Percentiles rank a stretch among this genome's conserved stretches.
phyloP scores from a whole-genome alignment of 2,329 filamentous ascomycete species.

The Fusarium torulosum region DNA sequence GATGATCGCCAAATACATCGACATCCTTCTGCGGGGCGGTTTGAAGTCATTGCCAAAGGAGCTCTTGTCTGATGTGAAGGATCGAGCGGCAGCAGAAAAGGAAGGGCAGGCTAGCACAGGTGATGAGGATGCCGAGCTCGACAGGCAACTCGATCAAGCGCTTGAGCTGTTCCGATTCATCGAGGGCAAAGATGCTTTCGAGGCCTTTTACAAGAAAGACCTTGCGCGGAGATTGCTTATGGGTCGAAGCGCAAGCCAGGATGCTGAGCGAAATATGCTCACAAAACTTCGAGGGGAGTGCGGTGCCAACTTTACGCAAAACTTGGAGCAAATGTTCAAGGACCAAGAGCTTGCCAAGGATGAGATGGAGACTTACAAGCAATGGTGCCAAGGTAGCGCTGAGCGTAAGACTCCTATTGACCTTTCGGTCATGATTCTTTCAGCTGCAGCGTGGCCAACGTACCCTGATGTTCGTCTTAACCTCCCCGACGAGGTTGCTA shows the following conservation, averaged over 20 bases:
- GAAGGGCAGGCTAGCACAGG: conserved; percentile 75
- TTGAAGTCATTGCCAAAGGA: conserved; percentile 83
- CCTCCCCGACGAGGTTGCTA: conserved; percentile 79
- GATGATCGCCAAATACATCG: conserved; percentile 98
- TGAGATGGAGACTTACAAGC: conserved; percentile 91
- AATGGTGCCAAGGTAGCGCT: conserved; percentile 67
- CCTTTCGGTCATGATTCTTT: conserved; percentile 89
- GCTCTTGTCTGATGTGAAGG: conserved; percentile 72
- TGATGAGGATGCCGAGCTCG: conserved; percentile 92
- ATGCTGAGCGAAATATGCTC: conserved; percentile 96
- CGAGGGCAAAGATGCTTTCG: conserved; percentile 96
- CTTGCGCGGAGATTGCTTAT: conserved; percentile 90
- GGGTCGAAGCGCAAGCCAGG: conserved; percentile 91
- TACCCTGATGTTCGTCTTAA: conserved; percentile 81
- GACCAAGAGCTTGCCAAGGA: conserved; percentile 94
- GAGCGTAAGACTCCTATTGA: conserved; percentile 65
- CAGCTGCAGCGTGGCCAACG: conserved; percentile 90
- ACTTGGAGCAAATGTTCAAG: conserved; percentile 99
- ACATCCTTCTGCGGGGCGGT: conserved; percentile 87
- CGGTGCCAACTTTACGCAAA: conserved; percentile 93
- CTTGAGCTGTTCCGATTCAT: conserved; percentile 97
- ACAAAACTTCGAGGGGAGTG: conserved; percentile 92
- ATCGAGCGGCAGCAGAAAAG: conserved; percentile 68
- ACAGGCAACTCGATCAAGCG: conserved; percentile 90
- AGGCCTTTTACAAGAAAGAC: conserved; percentile 99